These are phyloP conservation scores for Trichoderma erinaceum DNA, from an alignment of 495 filamentous ascomycete species.

Conservation along the genomic window DNA sequence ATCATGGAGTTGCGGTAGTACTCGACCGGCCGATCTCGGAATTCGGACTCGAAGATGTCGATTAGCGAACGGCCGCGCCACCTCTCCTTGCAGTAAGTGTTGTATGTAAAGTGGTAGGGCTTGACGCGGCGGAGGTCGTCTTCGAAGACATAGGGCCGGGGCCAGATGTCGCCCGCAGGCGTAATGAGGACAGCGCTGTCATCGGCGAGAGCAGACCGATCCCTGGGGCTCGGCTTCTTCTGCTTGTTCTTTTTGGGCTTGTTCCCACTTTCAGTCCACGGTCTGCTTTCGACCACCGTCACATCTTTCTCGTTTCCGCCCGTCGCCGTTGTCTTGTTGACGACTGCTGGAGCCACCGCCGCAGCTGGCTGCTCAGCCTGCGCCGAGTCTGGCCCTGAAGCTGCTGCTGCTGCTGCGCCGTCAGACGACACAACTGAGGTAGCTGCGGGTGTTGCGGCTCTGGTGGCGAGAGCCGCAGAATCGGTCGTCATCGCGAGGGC, in stretches of 20 bases:
- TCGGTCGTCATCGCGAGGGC: background rate
- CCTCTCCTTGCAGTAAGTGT: constrained; percentile 84
- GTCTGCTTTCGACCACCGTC: background rate
- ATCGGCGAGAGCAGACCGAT: constrained; percentile 5
- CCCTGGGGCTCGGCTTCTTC: constrained; percentile 8
- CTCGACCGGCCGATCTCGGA: constrained; percentile 74
- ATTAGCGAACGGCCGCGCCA: constrained; percentile 72
- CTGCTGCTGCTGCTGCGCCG: background rate
- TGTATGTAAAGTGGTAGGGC: constrained; percentile 94
- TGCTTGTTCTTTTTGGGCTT: background rate
- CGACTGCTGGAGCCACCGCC: background rate
- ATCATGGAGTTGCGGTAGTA: constrained; percentile 87
- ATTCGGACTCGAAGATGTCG: constrained; percentile 78
- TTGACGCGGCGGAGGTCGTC: constrained; percentile 71
- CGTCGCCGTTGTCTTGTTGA: background rate
- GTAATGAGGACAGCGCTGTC: constrained; percentile 45
- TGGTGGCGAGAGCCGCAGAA: background rate
- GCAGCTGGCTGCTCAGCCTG: background rate
- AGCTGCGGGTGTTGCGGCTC: background rate
- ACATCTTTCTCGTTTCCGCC: background rate
- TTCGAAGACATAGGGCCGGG: constrained; percentile 70
- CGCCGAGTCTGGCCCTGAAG: background rate
- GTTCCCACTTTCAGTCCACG: background rate
- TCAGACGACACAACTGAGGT: background rate
- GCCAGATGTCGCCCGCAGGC: constrained; percentile 56